These are phyloP conservation scores for Ananas comosus DNA, from an alignment of 176 grass and related monocot species.

Conservation along the genomic window DNA sequence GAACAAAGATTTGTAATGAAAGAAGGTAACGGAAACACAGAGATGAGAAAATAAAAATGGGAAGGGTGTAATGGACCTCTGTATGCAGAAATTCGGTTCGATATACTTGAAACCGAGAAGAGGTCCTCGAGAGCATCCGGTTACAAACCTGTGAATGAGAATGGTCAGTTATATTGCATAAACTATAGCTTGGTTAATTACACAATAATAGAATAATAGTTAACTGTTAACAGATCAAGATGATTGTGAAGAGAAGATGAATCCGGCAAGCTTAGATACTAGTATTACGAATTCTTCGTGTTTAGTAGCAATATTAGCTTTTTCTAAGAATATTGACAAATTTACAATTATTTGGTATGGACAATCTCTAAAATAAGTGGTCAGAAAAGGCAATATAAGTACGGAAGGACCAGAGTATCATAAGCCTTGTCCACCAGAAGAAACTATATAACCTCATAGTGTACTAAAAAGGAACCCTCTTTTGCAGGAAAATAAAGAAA, in stretches of 20 bases:
- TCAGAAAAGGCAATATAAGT: background rate
- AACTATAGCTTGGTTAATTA: too few species aligned
- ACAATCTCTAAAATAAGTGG: background rate
- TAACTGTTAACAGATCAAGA: background rate
- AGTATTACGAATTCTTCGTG: background rate
- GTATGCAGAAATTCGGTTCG: constrained; percentile 97
- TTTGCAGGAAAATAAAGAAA: too few species aligned
- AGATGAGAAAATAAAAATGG: background rate
- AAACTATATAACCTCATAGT: background rate
- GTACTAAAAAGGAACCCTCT: background rate
- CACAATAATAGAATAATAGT: background rate
- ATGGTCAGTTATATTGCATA: background rate
- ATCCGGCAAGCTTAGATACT: background rate
- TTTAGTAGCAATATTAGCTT: background rate
- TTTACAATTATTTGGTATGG: background rate
- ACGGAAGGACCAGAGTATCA: background rate
- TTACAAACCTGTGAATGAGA: constrained; percentile 71
- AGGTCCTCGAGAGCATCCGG: constrained; percentile 94
- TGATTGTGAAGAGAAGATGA: background rate
- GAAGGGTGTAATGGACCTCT: constrained; percentile 41
- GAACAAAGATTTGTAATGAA: background rate
- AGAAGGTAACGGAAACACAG: background rate
- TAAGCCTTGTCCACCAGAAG: background rate
- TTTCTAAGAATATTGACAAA: background rate
- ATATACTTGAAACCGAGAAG: constrained; percentile 97